phyloP scores from a whole-genome alignment of 805 yeast genomes.

The Barnettozyma salicaria region DNA sequence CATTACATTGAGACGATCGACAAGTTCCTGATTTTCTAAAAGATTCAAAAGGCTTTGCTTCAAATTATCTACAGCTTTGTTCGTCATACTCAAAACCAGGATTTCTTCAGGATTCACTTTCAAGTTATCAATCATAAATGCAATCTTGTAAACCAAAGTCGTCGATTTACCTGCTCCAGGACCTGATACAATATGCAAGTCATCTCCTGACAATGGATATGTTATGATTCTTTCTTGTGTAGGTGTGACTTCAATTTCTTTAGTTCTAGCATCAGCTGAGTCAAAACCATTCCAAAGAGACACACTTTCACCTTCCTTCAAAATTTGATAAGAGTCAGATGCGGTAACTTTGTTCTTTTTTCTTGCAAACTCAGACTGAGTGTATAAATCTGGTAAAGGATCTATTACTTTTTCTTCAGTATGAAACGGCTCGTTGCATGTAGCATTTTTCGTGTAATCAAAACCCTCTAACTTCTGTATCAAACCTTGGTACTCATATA shows the following conservation, averaged over 20 bases:
- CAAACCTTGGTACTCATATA: no score
- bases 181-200: slow-evolving; percentile 53
- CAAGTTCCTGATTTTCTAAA: slow-evolving; percentile 32
- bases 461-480: no score
- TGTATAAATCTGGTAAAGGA: no score
- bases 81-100: slow-evolving; percentile 61
- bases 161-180: slow-evolving; percentile 73
- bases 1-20: slow-evolving; percentile 33
- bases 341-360: no score
- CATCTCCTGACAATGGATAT: slow-evolving; percentile 33
- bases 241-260: slow-evolving; percentile 31
- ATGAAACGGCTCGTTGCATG: no score
- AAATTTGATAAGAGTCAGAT: no score
- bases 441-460: no score
- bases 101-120: slow-evolving; percentile 46
- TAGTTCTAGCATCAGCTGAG: no score
- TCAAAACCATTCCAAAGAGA: no score
- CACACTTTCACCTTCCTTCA: no score
- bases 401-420: no score
- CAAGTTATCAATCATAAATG: slow-evolving; percentile 35
- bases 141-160: slow-evolving; percentile 50
- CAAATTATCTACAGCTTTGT: slow-evolving; percentile 53
- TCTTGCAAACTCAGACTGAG: no score
- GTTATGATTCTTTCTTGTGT: slow-evolving; percentile 43
- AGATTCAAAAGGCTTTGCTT: slow-evolving; percentile 27